Evolutionary conservation across 225 moss, liverwort and hornwort species (phyloP).

Genomic region (Physcomitrellopsis africana): DNA sequence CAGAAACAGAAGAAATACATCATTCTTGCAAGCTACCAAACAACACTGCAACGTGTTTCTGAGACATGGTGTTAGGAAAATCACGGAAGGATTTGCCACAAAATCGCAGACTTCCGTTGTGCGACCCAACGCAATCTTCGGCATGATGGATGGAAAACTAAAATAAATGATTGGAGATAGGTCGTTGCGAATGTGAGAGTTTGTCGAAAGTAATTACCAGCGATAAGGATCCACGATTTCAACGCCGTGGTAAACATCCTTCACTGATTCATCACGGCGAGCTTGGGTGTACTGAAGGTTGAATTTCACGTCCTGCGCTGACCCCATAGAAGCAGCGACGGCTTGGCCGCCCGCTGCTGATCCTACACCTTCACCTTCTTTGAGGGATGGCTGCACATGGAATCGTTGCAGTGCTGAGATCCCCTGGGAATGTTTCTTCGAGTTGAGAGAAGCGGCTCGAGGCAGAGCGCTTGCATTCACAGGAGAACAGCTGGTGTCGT

Average conservation of each 20-base stretch:
- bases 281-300: constrained; percentile 58
- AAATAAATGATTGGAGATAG: no score
- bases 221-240: constrained; percentile 75
- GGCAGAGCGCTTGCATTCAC: constrained; percentile 26
- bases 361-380: constrained; percentile 19
- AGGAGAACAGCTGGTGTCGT: constrained; percentile 30
- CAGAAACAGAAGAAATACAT: neutral
- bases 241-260: constrained; percentile 69
- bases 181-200: neutral
- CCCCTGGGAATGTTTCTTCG: constrained; percentile 9
- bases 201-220: constrained; percentile 55
- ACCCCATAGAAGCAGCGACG: constrained; percentile 43
- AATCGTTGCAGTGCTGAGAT: constrained; percentile 1
- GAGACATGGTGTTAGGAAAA: no score
- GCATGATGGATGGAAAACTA: no score
- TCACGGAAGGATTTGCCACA: no score
- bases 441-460: neutral
- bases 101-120: no score
- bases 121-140: no score
- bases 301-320: constrained; percentile 26
- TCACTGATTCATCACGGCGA: constrained; percentile 72
- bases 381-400: constrained; percentile 19
- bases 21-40: no score
- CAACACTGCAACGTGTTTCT: no score
- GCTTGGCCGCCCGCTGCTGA: constrained; percentile 17